These are phyloP conservation scores for Lepidium aucheri DNA, from an alignment of 345 rosid species.

Conservation along the genomic window DNA sequence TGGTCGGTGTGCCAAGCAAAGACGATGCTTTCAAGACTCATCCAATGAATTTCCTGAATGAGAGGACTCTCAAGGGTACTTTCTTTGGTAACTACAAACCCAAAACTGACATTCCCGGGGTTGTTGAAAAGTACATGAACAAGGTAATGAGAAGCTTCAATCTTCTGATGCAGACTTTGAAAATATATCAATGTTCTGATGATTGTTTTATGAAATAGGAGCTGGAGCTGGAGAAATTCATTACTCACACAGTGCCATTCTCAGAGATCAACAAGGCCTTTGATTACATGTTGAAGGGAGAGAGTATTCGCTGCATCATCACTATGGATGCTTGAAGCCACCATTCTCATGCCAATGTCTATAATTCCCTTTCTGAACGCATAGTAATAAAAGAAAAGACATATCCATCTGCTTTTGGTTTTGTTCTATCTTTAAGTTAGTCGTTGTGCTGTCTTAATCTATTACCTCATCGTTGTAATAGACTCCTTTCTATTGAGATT, in stretches of 20 bases:
- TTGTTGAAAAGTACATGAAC: constrained; percentile 58
- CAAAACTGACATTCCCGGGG: constrained; percentile 49
- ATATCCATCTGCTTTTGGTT: background rate
- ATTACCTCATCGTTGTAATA: constrained; percentile 10
- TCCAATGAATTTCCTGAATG: constrained; percentile 50
- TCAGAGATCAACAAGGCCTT: constrained; percentile 60
- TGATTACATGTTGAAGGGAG: constrained; percentile 46
- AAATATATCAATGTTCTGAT: background rate
- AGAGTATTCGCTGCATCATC: constrained; percentile 48
- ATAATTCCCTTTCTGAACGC: background rate
- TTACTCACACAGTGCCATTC: constrained; percentile 50
- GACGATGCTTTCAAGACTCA: constrained; percentile 55
- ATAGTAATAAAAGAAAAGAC: constrained; percentile 3
- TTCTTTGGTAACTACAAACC: constrained; percentile 68
- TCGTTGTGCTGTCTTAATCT: background rate
- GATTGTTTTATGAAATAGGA: constrained; percentile 17
- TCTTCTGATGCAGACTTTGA: background rate
- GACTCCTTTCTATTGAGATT: background rate
- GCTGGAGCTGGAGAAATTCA: constrained; percentile 50
- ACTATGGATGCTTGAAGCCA: constrained; percentile 33
- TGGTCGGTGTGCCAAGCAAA: constrained; percentile 61
- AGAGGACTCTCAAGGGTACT: constrained; percentile 64
- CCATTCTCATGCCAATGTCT: background rate
- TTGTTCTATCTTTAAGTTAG: background rate
- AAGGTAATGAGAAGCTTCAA: constrained; percentile 24